Evolutionary conservation across 306 rosid genomes (phyloP).

Genomic region (Trifolium fragiferum): DNA sequence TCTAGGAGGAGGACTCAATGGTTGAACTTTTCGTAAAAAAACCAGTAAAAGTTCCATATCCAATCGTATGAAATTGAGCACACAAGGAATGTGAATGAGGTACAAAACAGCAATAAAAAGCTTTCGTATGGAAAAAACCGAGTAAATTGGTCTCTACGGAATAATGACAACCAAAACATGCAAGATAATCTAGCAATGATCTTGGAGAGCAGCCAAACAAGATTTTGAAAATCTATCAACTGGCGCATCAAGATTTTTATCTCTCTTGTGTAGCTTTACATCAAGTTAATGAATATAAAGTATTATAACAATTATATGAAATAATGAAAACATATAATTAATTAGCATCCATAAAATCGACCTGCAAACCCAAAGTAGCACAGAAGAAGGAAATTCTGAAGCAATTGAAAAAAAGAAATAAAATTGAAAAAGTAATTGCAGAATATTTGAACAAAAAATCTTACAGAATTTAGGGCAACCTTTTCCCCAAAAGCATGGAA

Average conservation of each 20-base stretch:
- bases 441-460: conserved; percentile 11
- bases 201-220: not conserved
- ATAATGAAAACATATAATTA: too few relatives aligned
- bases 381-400: not conserved
- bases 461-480: conserved; percentile 28
- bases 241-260: not conserved
- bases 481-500: conserved; percentile 15
- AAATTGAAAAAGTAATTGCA: not conserved
- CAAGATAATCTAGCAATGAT: conserved; percentile 24
- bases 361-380: not conserved
- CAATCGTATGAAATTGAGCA: not conserved
- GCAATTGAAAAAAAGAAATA: not conserved
- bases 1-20: not conserved
- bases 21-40: not conserved
- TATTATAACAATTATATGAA: not conserved
- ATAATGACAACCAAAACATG: not conserved
- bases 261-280: not conserved
- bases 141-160: not conserved
- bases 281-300: not conserved
- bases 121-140: conserved; percentile 3
- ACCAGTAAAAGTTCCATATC: not conserved
- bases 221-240: not conserved
- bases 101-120: not conserved
- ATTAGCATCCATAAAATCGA: not conserved
- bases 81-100: conserved; percentile 5